These are phyloP conservation scores for Russula olivacea DNA, from an alignment of 768 basidiomycete species.

Conservation along the genomic window DNA sequence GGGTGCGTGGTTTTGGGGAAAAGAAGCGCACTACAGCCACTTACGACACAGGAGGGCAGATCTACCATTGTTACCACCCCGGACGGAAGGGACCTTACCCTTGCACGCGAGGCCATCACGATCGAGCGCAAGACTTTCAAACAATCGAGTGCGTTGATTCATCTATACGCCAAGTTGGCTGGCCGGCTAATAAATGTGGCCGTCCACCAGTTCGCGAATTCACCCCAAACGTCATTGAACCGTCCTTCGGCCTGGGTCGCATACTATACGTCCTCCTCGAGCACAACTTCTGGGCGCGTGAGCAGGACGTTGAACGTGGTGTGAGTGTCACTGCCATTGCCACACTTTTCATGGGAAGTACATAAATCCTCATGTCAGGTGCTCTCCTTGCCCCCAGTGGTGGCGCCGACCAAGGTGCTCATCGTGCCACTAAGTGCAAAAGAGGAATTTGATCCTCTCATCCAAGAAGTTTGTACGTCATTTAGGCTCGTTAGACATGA, in stretches of 20 bases:
- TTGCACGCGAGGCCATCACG: conserved; percentile 68
- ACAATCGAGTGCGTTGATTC: conserved; percentile 59
- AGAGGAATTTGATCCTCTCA: conserved; percentile 76
- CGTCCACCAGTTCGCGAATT: conserved; percentile 74
- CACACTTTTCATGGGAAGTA: conserved; percentile 3
- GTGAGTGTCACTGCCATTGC: conserved; percentile 42
- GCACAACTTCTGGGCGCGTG: conserved; percentile 93
- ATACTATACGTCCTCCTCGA: conserved; percentile 92
- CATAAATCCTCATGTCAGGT: conserved; percentile 46
- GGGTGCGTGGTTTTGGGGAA: conserved; percentile 46
- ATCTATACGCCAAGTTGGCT: conserved; percentile 1
- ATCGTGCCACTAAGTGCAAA: conserved; percentile 91
- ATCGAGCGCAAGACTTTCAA: conserved; percentile 84
- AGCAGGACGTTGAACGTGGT: conserved; percentile 83
- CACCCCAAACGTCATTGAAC: conserved; percentile 97
- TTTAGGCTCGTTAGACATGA: conserved; percentile 13
- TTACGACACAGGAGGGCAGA: conserved; percentile 37
- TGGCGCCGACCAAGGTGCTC: conserved; percentile 94
- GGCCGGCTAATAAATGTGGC: conserved; percentile 27
- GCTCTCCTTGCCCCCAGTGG: conserved; percentile 79
- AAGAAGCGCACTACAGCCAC: conserved; percentile 11
- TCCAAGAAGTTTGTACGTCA: conserved; percentile 81
- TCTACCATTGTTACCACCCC: conserved; percentile 46
- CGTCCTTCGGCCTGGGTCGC: conserved; percentile 95
- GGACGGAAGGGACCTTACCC: conserved; percentile 60